Percentiles rank a stretch among this genome's conserved stretches.
These are phyloP conservation scores for Ogataea polymorpha DNA, from an alignment of 805 yeast genomes.

Conservation along the genomic window DNA sequence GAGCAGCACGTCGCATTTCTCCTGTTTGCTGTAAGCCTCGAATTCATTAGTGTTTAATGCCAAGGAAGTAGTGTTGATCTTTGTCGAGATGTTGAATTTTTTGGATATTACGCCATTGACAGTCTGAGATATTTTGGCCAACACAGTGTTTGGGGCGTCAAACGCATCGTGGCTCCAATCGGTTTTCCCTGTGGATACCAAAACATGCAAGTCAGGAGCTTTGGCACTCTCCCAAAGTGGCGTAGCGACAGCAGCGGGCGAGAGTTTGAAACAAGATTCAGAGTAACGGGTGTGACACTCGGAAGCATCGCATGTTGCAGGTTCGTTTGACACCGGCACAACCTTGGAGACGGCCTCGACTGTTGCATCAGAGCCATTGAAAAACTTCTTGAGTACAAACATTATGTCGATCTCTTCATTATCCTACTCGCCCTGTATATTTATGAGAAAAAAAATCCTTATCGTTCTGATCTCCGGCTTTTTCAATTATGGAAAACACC, in stretches of 20 bases:
- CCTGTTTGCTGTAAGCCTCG: constrained; percentile 40
- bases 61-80: constrained; percentile 23
- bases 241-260: constrained; percentile 22
- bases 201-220: constrained; percentile 65
- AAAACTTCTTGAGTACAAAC: constrained; percentile 21
- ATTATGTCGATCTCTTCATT: constrained; percentile 7
- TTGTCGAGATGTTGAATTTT: constrained; percentile 16
- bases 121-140: constrained; percentile 21
- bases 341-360: constrained; percentile 33
- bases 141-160: constrained; percentile 33
- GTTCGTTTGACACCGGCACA: constrained; percentile 47
- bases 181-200: constrained; percentile 77
- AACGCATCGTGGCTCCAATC: constrained; percentile 85
- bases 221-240: constrained; percentile 70
- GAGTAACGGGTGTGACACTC: constrained; percentile 40
- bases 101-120: constrained; percentile 25
- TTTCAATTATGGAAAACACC: constrained; percentile 4
- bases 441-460: neutral
- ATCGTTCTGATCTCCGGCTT: neutral
- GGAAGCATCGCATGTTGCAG: constrained; percentile 47
- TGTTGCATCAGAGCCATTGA: constrained; percentile 10
- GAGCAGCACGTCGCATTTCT: constrained; percentile 57
- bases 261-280: constrained; percentile 36
- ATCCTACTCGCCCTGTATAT: neutral
- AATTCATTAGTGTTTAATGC: constrained; percentile 33